These are phyloP conservation scores for Huntiella omanensis DNA, from an alignment of 2,329 filamentous ascomycete genomes.

Conservation along the genomic window DNA sequence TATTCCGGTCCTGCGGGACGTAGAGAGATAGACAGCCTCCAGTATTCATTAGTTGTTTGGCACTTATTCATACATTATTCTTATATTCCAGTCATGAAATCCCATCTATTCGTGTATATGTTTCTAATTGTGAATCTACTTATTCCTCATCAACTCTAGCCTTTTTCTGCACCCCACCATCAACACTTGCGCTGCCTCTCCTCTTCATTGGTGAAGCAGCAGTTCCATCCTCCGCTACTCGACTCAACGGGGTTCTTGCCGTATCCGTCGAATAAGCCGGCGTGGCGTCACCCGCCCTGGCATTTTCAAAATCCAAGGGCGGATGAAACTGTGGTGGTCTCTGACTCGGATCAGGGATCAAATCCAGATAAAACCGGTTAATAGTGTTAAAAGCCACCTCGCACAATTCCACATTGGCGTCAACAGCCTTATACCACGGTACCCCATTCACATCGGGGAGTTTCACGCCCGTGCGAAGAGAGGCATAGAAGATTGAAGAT, in stretches of 20 bases:
- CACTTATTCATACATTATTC: too few relatives aligned
- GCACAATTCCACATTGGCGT: slow-evolving; percentile 39
- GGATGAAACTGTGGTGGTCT: too few relatives aligned
- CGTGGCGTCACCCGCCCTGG: not conserved
- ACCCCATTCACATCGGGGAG: slow-evolving; percentile 59
- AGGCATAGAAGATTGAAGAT: slow-evolving; percentile 70
- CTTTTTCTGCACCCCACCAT: not conserved
- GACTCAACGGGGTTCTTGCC: slow-evolving; percentile 7
- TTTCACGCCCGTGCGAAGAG: slow-evolving; percentile 51
- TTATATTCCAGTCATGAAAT: too few relatives aligned
- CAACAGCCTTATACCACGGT: slow-evolving; percentile 74
- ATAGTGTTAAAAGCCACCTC: too few relatives aligned
- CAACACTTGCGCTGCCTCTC: slow-evolving; percentile 1
- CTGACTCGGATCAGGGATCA: too few relatives aligned
- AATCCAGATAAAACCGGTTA: too few relatives aligned
- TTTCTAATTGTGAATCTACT: not conserved
- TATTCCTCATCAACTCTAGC: not conserved
- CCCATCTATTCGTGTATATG: too few relatives aligned
- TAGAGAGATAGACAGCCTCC: too few relatives aligned
- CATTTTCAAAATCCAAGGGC: too few relatives aligned
- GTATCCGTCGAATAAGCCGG: not conserved
- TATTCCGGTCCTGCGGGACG: too few relatives aligned
- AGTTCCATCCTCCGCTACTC: not conserved
- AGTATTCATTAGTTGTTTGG: not conserved
- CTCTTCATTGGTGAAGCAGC: slow-evolving; percentile 8